Evolutionary conservation across 2,329 filamentous ascomycete species (phyloP).

Genomic region (Hyphodiscus sp.): DNA sequence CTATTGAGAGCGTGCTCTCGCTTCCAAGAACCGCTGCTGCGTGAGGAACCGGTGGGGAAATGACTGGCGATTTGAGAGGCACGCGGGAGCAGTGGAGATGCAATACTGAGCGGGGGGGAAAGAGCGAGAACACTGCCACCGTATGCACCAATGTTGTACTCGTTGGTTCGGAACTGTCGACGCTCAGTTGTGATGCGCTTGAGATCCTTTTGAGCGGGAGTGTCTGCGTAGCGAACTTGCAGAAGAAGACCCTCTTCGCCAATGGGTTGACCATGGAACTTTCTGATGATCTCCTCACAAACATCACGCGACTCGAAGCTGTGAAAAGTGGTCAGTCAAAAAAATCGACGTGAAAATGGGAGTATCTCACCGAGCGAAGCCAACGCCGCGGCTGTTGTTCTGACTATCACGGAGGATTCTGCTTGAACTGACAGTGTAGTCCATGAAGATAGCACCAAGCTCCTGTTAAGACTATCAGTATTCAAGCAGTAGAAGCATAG

Average conservation of each 20-base stretch:
- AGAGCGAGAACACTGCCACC: constrained; percentile 50
- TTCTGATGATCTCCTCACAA: constrained; percentile 81
- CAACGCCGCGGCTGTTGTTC: constrained; percentile 92
- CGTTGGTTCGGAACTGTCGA: constrained; percentile 90
- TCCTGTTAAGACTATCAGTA: constrained; percentile 42
- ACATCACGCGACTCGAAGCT: constrained; percentile 87
- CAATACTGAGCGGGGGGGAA: constrained; percentile 37
- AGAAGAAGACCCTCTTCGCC: constrained; percentile 76
- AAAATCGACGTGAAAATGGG: not conserved
- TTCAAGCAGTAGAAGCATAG: not conserved
- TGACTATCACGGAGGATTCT: constrained; percentile 90
- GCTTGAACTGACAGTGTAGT: constrained; percentile 81
- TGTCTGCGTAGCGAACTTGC: constrained; percentile 96
- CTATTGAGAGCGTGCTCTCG: constrained; percentile 21
- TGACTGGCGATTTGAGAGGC: constrained; percentile 28
- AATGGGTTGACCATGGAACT: constrained; percentile 74
- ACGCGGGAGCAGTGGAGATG: constrained; percentile 27
- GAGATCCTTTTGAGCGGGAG: constrained; percentile 88
- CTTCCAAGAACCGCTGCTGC: constrained; percentile 29
- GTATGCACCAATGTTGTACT: constrained; percentile 76
- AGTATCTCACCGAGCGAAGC: constrained; percentile 77
- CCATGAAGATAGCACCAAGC: constrained; percentile 70
- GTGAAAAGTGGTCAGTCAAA: constrained; percentile 15
- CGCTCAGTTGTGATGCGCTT: constrained; percentile 95
- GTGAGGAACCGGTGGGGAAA: constrained; percentile 19